Evolutionary conservation across 495 filamentous ascomycete genomes (phyloP).

Genomic region (Choiromyces venosus): DNA sequence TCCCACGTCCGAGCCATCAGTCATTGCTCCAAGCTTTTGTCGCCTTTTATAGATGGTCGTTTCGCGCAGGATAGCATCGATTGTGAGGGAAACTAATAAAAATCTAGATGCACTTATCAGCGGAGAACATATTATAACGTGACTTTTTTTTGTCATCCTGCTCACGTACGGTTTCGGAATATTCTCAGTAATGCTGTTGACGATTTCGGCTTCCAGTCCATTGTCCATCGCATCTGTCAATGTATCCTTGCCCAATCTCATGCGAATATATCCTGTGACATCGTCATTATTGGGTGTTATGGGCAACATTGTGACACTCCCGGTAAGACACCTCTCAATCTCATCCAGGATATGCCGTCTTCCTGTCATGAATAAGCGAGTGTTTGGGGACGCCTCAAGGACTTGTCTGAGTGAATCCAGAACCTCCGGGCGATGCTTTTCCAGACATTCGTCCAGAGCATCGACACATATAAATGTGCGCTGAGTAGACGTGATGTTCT

Average conservation of each 20-base stretch:
- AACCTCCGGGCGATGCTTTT: neutral
- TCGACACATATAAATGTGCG: neutral
- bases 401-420: neutral
- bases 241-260: neutral
- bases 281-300: neutral
- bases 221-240: neutral
- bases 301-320: neutral
- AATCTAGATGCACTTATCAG: neutral
- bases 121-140: neutral
- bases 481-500: neutral
- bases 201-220: neutral
- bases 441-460: neutral
- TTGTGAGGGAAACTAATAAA: neutral
- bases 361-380: neutral
- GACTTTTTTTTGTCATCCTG: neutral
- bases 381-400: neutral
- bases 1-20: neutral
- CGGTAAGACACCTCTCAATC: neutral
- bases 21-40: neutral
- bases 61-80: neutral
- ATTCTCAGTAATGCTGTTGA: neutral
- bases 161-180: neutral
- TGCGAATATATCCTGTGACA: neutral
- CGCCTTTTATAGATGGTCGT: neutral
- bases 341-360: neutral